phyloP scores from a whole-genome alignment of 2,329 filamentous ascomycete genomes.

The Apiospora sp. region DNA sequence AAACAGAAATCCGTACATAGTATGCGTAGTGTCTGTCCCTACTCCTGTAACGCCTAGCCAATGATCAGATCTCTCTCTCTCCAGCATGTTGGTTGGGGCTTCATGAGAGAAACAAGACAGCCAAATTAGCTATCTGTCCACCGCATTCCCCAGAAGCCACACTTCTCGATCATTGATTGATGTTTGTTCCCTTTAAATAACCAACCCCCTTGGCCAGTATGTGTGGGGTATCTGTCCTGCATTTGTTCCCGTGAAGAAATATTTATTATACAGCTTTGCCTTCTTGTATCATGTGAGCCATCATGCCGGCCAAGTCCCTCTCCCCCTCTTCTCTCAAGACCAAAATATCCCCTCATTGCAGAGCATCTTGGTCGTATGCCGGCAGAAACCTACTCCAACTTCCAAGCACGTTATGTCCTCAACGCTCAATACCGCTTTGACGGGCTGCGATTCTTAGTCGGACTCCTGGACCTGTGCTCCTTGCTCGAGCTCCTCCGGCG shows the following conservation, averaged over 20 bases:
- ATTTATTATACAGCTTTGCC: background rate
- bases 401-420: background rate
- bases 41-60: constrained; percentile 20
- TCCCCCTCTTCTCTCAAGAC: background rate
- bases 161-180: background rate
- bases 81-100: background rate
- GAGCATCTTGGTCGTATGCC: background rate
- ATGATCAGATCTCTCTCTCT: constrained; percentile 2
- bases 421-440: constrained; percentile 49
- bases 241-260: background rate
- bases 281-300: background rate
- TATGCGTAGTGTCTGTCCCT: background rate
- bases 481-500: constrained; percentile 58
- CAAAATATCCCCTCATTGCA: background rate
- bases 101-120: background rate
- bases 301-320: background rate
- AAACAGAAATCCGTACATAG: background rate
- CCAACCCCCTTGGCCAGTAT: background rate
- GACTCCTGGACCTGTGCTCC: constrained; percentile 49
- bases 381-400: background rate
- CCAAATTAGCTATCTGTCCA: background rate
- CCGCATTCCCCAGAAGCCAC: background rate
- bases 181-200: background rate
- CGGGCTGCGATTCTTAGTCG: constrained; percentile 52
- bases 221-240: background rate